phyloP scores from a whole-genome alignment of 2,329 filamentous ascomycete species.

The Trichoderma breve region DNA sequence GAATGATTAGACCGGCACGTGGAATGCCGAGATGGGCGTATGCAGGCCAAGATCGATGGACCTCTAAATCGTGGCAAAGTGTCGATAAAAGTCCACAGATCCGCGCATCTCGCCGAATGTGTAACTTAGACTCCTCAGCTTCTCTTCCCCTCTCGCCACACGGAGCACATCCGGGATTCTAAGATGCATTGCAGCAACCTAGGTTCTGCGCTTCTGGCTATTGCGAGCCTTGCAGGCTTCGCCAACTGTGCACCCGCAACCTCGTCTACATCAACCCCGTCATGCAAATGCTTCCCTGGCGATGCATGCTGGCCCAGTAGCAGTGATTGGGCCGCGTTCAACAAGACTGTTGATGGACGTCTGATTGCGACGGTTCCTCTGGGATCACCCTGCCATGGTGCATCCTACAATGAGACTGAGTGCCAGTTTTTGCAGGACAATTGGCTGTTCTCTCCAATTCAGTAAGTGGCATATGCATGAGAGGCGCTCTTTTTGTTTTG shows the following conservation, averaged over 20 bases:
- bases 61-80: not conserved
- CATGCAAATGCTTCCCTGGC: slow-evolving; percentile 43
- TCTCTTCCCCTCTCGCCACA: not conserved
- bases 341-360: slow-evolving; percentile 48
- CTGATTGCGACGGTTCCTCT: slow-evolving; percentile 52
- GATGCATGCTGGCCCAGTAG: slow-evolving; percentile 53
- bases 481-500: not conserved
- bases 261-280: not conserved
- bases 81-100: slow-evolving; percentile 3
- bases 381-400: slow-evolving; percentile 50
- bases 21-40: slow-evolving; percentile 1
- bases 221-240: not conserved
- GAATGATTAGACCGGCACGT: slow-evolving; percentile 3
- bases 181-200: slow-evolving; percentile 6
- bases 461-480: slow-evolving; percentile 36
- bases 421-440: slow-evolving; percentile 42
- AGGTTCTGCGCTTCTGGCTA: not conserved
- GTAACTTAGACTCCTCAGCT: not conserved
- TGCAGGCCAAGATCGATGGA: slow-evolving; percentile 6
- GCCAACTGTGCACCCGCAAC: not conserved
- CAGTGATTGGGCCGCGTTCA: slow-evolving; percentile 48
- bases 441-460: slow-evolving; percentile 43
- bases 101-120: not conserved
- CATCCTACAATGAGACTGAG: slow-evolving; percentile 43
- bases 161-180: not conserved